phyloP scores from a whole-genome alignment of 805 yeast species.

The Barnettozyma salicaria region DNA sequence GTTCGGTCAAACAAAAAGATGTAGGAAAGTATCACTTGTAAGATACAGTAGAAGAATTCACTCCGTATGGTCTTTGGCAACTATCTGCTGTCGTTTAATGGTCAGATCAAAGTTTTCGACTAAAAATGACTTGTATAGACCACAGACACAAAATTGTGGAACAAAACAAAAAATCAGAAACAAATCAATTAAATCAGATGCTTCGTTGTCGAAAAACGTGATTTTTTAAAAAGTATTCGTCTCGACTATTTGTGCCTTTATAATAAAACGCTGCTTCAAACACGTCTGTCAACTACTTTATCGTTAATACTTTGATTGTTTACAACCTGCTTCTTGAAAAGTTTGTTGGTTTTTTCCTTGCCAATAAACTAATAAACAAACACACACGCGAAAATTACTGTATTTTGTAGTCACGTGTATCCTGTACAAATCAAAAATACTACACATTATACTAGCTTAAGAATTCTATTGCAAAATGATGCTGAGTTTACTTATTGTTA shows the following conservation, averaged over 20 bases:
- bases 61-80: neutral
- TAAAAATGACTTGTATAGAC: no score
- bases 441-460: neutral
- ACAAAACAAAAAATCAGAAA: neutral
- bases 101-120: neutral
- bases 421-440: no score
- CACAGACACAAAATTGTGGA: conserved; percentile 11
- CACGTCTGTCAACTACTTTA: no score
- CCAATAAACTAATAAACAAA: conserved; percentile 6
- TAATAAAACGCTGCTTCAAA: no score
- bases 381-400: conserved; percentile 11
- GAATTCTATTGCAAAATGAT: neutral
- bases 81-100: neutral
- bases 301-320: no score
- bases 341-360: no score
- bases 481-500: conserved; percentile 40
- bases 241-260: no score
- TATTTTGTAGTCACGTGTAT: conserved; percentile 3
- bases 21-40: no score
- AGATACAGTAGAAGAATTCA: neutral
- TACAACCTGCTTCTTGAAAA: no score
- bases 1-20: neutral
- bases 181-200: neutral
- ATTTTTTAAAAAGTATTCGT: no score
- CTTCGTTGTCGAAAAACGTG: no score